Percentiles rank a stretch among this genome's conserved stretches.
phyloP scores from a whole-genome alignment of 768 basidiomycete species.

The Holtermanniella nyarrowii region DNA sequence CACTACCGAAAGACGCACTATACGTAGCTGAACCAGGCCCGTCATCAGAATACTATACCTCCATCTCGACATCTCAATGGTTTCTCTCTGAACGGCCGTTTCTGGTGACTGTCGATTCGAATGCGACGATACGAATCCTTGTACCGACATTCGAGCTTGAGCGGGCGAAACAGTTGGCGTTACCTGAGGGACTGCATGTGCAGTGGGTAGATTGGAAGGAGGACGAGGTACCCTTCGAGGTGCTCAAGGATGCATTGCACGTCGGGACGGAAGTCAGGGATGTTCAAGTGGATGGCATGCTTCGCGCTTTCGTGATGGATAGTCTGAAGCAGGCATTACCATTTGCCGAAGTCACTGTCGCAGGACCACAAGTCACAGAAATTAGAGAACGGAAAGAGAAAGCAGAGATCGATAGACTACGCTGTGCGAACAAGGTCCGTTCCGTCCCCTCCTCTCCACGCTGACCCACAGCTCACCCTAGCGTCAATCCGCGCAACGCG shows the following conservation, averaged over 20 bases:
- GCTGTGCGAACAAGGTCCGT: slow-evolving; percentile 67
- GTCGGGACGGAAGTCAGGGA: neutral
- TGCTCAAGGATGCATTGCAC: slow-evolving; percentile 43
- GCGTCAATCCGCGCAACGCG: slow-evolving; percentile 61
- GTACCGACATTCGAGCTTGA: slow-evolving; percentile 69
- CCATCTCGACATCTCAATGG: slow-evolving; percentile 57
- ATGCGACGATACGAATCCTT: slow-evolving; percentile 51
- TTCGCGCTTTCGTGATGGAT: slow-evolving; percentile 19
- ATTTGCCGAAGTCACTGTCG: neutral
- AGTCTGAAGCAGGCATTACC: slow-evolving; percentile 13
- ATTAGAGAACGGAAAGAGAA: slow-evolving; percentile 65
- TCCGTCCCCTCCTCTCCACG: neutral
- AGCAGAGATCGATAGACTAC: slow-evolving; percentile 60
- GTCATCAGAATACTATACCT: slow-evolving; percentile 61
- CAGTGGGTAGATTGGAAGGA: slow-evolving; percentile 48
- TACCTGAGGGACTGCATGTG: slow-evolving; percentile 45
- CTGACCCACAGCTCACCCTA: slow-evolving; percentile 54
- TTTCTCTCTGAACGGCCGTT: slow-evolving; percentile 67
- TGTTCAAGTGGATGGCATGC: slow-evolving; percentile 19
- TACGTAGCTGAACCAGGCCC: slow-evolving; percentile 74
- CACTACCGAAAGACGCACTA: neutral
- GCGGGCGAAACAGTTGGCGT: slow-evolving; percentile 53
- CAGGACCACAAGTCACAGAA: slow-evolving; percentile 45
- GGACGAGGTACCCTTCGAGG: slow-evolving; percentile 55
- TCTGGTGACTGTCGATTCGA: slow-evolving; percentile 44